Percentiles rank a stretch among this genome's conserved stretches.
Evolutionary conservation across 164 flowering plant species (phyloP).

Genomic region (Vitis cinerea): DNA sequence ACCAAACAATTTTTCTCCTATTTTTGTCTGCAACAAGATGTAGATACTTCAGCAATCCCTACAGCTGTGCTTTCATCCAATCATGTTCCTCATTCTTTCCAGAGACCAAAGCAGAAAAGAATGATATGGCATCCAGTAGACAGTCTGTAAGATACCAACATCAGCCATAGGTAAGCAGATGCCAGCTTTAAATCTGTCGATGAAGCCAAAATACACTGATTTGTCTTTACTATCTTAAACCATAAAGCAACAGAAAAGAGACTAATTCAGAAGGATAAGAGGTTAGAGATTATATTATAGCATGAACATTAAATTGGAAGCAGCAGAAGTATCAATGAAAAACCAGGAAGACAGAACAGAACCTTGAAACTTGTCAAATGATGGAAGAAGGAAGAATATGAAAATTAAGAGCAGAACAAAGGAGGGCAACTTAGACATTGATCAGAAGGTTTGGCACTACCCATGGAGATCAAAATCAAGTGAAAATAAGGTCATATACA

Average conservation of each 20-base stretch:
- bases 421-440: background rate
- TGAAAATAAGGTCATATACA: no score
- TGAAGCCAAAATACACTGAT: no score
- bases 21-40: background rate
- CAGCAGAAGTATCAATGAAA: background rate
- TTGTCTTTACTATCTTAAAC: background rate
- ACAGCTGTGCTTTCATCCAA: background rate
- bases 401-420: background rate
- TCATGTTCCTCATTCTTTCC: background rate
- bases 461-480: no score
- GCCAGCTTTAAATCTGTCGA: background rate
- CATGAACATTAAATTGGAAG: background rate
- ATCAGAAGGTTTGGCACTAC: background rate
- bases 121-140: background rate
- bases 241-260: background rate
- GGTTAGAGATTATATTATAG: background rate
- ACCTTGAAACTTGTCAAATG: background rate
- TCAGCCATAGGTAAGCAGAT: background rate
- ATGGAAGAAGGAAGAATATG: background rate
- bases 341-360: background rate
- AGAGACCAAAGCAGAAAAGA: slow-evolving; percentile 1
- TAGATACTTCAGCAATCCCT: no score
- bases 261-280: background rate
- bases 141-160: background rate
- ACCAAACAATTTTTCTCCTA: background rate